Evolutionary conservation across 495 filamentous ascomycete species (phyloP).

Genomic region (Neurospora sp.): DNA sequence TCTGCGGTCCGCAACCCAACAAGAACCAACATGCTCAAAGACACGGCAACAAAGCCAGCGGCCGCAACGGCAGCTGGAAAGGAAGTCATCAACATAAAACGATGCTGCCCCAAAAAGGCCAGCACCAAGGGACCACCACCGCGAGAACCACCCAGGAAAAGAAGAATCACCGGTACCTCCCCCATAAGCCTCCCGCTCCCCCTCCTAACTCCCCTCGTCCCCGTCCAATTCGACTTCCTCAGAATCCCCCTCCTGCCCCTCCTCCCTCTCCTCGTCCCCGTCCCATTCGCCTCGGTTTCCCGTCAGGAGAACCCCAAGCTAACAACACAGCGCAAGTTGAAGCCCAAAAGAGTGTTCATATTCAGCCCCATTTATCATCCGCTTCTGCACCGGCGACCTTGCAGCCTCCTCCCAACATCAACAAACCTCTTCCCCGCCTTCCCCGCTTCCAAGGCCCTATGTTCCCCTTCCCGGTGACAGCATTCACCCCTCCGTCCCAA

Average conservation of each 20-base stretch:
- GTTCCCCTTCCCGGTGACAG: background rate
- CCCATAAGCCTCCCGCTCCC: background rate
- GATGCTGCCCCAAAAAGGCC: background rate
- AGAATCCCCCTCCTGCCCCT: background rate
- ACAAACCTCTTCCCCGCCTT: background rate
- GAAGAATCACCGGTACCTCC: background rate
- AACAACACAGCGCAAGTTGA: background rate
- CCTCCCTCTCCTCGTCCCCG: background rate
- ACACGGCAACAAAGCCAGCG: background rate
- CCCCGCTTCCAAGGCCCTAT: background rate
- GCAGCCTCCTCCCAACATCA: background rate
- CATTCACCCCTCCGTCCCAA: background rate
- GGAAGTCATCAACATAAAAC: background rate
- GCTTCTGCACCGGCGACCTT: background rate
- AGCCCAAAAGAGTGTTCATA: background rate
- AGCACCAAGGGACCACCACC: background rate
- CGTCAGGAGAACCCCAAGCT: background rate
- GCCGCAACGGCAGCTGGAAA: background rate
- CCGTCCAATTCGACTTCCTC: background rate
- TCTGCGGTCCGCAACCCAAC: background rate
- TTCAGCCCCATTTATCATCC: background rate
- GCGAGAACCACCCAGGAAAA: background rate
- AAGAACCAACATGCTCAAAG: background rate
- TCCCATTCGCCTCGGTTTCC: background rate
- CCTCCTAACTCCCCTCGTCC: background rate